Percentiles rank a stretch among this genome's conserved stretches.
These are phyloP conservation scores for Isabelozyma pseudorhagii DNA, from an alignment of 805 yeast species.

Conservation along the genomic window DNA sequence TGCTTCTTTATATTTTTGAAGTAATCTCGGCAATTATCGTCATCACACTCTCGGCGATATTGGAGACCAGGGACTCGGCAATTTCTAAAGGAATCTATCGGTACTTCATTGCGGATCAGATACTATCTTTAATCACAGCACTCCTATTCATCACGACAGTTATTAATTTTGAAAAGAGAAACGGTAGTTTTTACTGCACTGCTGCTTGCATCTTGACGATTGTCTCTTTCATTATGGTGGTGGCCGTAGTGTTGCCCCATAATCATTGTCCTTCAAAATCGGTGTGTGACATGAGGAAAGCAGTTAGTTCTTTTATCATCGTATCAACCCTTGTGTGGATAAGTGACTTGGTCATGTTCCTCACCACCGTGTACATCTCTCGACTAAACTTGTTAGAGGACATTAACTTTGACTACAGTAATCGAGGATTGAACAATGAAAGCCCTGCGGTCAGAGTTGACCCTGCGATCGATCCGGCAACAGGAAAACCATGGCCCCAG, in stretches of 20 bases:
- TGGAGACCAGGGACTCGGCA: slow-evolving; percentile 19
- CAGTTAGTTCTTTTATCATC: slow-evolving; percentile 34
- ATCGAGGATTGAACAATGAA: slow-evolving; percentile 12
- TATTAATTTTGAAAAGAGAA: slow-evolving; percentile 36
- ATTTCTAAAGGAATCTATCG: slow-evolving; percentile 25
- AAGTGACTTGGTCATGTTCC: slow-evolving; percentile 31
- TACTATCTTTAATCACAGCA: slow-evolving; percentile 29
- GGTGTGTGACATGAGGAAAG: slow-evolving; percentile 30
- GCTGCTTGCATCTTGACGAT: slow-evolving; percentile 30
- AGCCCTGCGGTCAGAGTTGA: not conserved
- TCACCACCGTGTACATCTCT: slow-evolving; percentile 38
- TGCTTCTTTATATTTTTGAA: slow-evolving; percentile 29
- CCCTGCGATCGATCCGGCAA: not conserved
- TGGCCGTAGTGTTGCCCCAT: slow-evolving; percentile 23
- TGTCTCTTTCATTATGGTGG: slow-evolving; percentile 30
- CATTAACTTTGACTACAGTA: slow-evolving; percentile 28
- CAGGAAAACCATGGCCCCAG: slow-evolving; percentile 1
- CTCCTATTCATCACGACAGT: slow-evolving; percentile 32
- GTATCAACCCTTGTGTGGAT: slow-evolving; percentile 39
- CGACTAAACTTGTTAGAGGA: slow-evolving; percentile 30
- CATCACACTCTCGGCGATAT: slow-evolving; percentile 22
- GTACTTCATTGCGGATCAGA: slow-evolving; percentile 35
- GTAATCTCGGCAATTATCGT: slow-evolving; percentile 23
- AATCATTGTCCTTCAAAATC: slow-evolving; percentile 12
- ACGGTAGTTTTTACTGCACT: slow-evolving; percentile 39